phyloP scores from a whole-genome alignment of 345 rosid genomes.

The Erysimum cheiranthoides region DNA sequence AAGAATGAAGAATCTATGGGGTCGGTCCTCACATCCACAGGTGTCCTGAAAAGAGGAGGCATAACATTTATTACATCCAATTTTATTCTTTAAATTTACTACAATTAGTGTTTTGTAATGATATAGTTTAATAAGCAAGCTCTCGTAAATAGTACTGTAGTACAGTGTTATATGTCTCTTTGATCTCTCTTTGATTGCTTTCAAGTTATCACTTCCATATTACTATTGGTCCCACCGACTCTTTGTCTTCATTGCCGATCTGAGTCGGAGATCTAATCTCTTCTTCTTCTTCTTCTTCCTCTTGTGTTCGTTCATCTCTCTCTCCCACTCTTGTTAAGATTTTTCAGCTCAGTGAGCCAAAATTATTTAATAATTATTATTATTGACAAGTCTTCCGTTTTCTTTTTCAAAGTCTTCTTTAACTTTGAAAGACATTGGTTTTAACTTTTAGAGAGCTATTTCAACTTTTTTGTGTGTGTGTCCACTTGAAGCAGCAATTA shows the following conservation, averaged over 20 bases:
- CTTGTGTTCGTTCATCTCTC: conserved; percentile 12
- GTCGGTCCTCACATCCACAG: conserved; percentile 32
- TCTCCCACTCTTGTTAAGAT: conserved; percentile 10
- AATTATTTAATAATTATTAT: background rate
- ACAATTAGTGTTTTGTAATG: background rate
- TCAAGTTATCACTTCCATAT: conserved; percentile 38
- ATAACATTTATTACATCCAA: conserved; percentile 16
- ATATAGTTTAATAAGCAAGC: background rate
- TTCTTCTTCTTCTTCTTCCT: conserved; percentile 28
- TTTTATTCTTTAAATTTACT: background rate
- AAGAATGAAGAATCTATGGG: conserved; percentile 35
- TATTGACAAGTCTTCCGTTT: conserved; percentile 18
- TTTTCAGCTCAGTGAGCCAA: conserved; percentile 15
- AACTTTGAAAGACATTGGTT: conserved; percentile 34
- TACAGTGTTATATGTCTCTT: conserved; percentile 34
- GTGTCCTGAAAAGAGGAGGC: conserved; percentile 34
- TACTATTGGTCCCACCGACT: conserved; percentile 47
- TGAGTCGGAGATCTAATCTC: conserved; percentile 33
- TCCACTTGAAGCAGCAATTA: conserved; percentile 40
- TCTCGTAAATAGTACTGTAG: conserved; percentile 27
- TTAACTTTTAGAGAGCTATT: conserved; percentile 16
- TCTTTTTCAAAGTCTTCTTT: conserved; percentile 25
- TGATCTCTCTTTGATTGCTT: conserved; percentile 33
- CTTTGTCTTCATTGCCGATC: conserved; percentile 47
- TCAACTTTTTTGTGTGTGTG: conserved; percentile 33